These are phyloP conservation scores for Chlorophyllum brunneum DNA, from an alignment of 768 basidiomycete species.

Conservation along the genomic window DNA sequence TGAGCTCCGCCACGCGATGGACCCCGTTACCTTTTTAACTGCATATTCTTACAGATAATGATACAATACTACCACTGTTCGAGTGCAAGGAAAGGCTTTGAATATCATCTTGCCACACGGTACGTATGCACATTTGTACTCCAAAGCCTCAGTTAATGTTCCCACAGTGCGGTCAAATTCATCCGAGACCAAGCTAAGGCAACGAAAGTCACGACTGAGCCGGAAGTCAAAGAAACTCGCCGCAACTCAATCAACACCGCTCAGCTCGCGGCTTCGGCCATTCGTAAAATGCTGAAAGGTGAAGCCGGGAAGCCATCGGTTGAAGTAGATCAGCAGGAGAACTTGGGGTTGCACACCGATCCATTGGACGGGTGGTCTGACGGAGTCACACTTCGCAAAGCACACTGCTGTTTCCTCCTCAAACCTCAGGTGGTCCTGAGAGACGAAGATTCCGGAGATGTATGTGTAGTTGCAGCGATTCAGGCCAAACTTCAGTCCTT, in stretches of 20 bases:
- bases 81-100: conserved; percentile 68
- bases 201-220: conserved; percentile 23
- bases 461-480: conserved; percentile 73
- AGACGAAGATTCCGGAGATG: conserved; percentile 49
- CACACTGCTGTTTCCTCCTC: conserved; percentile 80
- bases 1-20: conserved; percentile 33
- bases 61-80: conserved; percentile 88
- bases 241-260: conserved; percentile 40
- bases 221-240: conserved; percentile 23
- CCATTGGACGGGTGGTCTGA: conserved; percentile 72
- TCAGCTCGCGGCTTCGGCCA: conserved; percentile 61
- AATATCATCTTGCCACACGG: conserved; percentile 88
- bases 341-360: conserved; percentile 36
- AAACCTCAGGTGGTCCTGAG: conserved; percentile 87
- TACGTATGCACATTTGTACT: conserved; percentile 27
- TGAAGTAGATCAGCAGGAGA: conserved; percentile 27
- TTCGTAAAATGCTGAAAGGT: conserved; percentile 61
- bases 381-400: conserved; percentile 63
- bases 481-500: conserved; percentile 78
- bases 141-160: not conserved
- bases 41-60: conserved; percentile 52
- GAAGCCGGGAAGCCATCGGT: conserved; percentile 48
- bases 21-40: conserved; percentile 12
- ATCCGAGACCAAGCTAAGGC: conserved; percentile 77
- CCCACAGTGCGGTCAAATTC: conserved; percentile 74